Evolutionary conservation across 148 eudicot genomes (phyloP).

Genomic region (Nepenthes mirabilis): DNA sequence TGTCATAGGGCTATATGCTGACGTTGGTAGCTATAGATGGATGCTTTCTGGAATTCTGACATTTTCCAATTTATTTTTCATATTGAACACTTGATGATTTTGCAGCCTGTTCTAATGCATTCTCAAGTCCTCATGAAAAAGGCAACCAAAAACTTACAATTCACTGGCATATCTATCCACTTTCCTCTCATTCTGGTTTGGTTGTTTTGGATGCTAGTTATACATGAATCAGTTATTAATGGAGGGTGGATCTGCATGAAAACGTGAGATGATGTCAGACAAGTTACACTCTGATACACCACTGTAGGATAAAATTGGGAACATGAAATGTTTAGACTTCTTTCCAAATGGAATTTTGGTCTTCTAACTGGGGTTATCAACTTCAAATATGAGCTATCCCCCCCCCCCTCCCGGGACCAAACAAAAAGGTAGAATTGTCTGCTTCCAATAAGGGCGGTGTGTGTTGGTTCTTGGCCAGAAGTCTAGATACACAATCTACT

Average conservation of each 20-base stretch:
- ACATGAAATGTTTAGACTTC: not conserved
- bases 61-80: too few species aligned
- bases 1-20: too few species aligned
- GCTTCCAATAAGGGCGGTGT: too few species aligned
- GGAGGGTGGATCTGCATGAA: not conserved
- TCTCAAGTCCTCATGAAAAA: not conserved
- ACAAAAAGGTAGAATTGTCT: too few species aligned
- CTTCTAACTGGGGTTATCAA: too few species aligned
- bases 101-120: not conserved
- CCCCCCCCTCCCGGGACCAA: too few species aligned
- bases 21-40: too few species aligned
- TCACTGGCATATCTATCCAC: too few species aligned
- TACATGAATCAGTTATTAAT: not conserved
- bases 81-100: not conserved
- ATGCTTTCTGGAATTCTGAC: too few species aligned
- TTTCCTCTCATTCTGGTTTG: not conserved
- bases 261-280: not conserved
- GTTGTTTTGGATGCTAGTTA: not conserved
- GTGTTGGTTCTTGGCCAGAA: too few species aligned
- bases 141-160: not conserved
- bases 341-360: not conserved
- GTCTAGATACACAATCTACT: too few species aligned
- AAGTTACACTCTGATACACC: not conserved
- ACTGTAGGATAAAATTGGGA: not conserved
- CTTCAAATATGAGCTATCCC: too few species aligned